These are phyloP conservation scores for Schoenoplectus triqueter DNA, from an alignment of 202 grass and related monocot species.

Conservation along the genomic window DNA sequence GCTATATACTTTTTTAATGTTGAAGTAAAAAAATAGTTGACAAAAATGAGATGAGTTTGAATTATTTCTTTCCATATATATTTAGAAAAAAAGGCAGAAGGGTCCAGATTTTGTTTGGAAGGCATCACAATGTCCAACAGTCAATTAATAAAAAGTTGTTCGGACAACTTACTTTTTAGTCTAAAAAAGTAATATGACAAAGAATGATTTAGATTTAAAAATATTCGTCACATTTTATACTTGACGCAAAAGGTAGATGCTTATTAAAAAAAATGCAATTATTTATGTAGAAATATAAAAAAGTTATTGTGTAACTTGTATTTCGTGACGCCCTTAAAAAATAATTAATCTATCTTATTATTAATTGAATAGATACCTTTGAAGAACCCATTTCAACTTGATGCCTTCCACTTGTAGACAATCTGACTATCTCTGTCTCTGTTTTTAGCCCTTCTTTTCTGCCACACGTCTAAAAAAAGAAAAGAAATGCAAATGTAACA, in stretches of 20 bases:
- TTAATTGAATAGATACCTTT: background rate
- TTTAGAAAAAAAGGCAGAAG: background rate
- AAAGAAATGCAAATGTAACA: constrained; percentile 6
- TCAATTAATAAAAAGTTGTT: background rate
- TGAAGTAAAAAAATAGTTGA: background rate
- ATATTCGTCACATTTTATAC: background rate
- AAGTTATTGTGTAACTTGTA: background rate
- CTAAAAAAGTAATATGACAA: background rate
- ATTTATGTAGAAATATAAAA: background rate
- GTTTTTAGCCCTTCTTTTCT: background rate
- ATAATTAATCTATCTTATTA: background rate
- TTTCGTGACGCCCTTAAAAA: background rate
- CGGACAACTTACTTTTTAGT: background rate
- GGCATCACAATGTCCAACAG: background rate
- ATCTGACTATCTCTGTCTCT: background rate
- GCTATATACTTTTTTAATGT: background rate
- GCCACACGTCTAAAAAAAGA: background rate
- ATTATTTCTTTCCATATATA: background rate
- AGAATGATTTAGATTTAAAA: background rate
- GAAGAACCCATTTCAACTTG: background rate
- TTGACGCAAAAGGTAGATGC: background rate
- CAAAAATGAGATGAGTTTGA: background rate
- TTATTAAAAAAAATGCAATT: background rate
- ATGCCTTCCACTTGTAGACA: background rate
- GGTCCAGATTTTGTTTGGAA: background rate